Evolutionary conservation across 306 rosid genomes (phyloP).

Genomic region (Sechiopsis laciniata): DNA sequence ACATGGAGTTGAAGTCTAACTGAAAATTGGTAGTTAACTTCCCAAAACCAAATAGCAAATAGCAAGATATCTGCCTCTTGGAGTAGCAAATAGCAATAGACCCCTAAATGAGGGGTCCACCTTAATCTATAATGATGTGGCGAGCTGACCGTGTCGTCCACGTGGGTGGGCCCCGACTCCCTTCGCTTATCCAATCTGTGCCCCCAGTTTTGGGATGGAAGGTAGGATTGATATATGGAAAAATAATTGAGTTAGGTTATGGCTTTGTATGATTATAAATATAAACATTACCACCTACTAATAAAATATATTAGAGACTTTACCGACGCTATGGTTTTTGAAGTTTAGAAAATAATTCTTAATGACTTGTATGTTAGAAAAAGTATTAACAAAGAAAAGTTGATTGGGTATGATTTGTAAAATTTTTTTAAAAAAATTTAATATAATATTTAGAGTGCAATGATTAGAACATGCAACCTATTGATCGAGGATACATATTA

Average conservation of each 20-base stretch:
- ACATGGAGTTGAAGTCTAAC: slow-evolving; percentile 69
- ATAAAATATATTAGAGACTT: not conserved
- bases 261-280: not conserved
- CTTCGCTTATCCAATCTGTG: slow-evolving; percentile 15
- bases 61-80: slow-evolving; percentile 3
- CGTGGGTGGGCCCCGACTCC: slow-evolving; percentile 20
- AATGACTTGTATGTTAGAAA: too few relatives aligned
- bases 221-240: not conserved
- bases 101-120: not conserved
- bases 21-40: slow-evolving; percentile 30
- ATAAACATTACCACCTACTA: not conserved
- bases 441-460: too few relatives aligned
- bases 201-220: slow-evolving; percentile 8
- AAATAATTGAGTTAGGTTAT: slow-evolving; percentile 5
- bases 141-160: slow-evolving; percentile 10
- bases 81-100: not conserved
- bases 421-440: too few relatives aligned
- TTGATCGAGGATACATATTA: too few relatives aligned
- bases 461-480: too few relatives aligned
- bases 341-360: not conserved
- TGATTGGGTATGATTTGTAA: not conserved
- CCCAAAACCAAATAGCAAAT: not conserved
- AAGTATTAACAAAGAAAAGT: not conserved
- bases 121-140: slow-evolving; percentile 6
- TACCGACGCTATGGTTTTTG: not conserved